phyloP scores from a whole-genome alignment of 305 asterid genomes.

The Fraxinus angustifolia region DNA sequence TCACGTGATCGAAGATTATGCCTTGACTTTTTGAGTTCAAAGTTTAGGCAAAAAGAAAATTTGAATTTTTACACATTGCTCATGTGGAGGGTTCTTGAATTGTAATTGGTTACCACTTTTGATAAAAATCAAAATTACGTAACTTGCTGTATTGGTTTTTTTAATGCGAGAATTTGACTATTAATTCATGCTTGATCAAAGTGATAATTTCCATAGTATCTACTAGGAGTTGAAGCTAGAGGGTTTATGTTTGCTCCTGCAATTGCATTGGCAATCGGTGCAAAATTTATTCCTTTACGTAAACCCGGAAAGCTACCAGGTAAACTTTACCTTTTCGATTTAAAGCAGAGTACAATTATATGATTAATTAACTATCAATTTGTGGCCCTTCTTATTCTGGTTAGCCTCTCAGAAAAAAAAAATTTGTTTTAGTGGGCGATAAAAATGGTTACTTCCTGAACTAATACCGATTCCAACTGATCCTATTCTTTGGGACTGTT shows the following conservation, averaged over 20 bases:
- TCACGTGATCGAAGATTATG: conserved; percentile 15
- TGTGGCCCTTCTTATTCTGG: neutral
- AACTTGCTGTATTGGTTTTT: neutral
- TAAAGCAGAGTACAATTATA: neutral
- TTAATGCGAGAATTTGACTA: conserved; percentile 11
- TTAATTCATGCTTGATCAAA: conserved; percentile 12
- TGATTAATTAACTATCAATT: neutral
- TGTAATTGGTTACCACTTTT: neutral
- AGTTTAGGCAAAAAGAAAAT: conserved; percentile 16
- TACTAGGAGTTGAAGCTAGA: conserved; percentile 83
- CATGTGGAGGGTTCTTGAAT: neutral
- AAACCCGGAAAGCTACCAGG: conserved; percentile 86
- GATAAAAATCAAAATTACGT: conserved; percentile 3
- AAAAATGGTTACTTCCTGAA: neutral
- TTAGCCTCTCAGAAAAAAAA: neutral
- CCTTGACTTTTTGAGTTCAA: conserved; percentile 11
- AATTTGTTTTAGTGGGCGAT: neutral
- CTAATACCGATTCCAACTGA: neutral
- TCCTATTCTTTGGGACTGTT: neutral
- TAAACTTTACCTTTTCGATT: conserved; percentile 20
- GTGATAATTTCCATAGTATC: conserved; percentile 12
- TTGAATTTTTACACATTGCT: neutral
- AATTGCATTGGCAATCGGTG: conserved; percentile 79
- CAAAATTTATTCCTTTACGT: conserved; percentile 74
- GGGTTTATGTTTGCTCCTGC: conserved; percentile 82